Evolutionary conservation across 176 grass and related monocot genomes (phyloP).

Genomic region (Phoenix roebelenii): DNA sequence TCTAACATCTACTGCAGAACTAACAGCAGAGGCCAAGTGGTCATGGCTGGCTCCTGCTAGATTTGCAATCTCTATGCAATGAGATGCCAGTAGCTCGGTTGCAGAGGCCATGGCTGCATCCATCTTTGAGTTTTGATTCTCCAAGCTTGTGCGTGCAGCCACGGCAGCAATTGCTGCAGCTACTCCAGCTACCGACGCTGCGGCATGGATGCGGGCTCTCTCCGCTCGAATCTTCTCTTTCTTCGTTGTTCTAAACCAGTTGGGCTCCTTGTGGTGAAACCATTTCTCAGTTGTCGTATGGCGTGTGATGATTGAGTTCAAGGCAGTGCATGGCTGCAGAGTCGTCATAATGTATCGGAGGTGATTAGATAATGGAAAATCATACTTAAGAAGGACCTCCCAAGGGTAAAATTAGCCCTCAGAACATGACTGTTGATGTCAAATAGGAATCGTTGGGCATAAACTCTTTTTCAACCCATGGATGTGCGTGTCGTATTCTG

Average conservation of each 20-base stretch:
- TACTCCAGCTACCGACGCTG: constrained; percentile 71
- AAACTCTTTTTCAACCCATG: too few species aligned
- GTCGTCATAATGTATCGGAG: too few species aligned
- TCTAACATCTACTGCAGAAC: constrained; percentile 54
- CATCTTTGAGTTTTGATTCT: constrained; percentile 40
- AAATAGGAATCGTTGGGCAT: too few species aligned
- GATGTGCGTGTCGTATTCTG: too few species aligned
- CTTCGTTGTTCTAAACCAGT: constrained; percentile 28
- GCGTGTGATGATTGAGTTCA: constrained; percentile 39
- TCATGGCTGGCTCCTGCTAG: constrained; percentile 55
- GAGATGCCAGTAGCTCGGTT: constrained; percentile 70
- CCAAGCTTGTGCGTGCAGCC: constrained; percentile 20
- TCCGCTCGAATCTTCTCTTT: constrained; percentile 82
- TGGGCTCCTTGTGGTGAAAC: constrained; percentile 71
- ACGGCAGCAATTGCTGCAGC: constrained; percentile 71
- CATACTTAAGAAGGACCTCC: too few species aligned
- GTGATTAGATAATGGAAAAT: too few species aligned
- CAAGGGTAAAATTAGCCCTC: too few species aligned
- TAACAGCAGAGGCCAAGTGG: constrained; percentile 57
- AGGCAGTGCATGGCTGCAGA: constrained; percentile 34
- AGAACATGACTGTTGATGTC: too few species aligned
- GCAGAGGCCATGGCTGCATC: constrained; percentile 65
- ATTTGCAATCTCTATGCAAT: constrained; percentile 80
- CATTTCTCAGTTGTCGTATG: constrained; percentile 45
- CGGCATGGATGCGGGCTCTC: constrained; percentile 65